phyloP scores from a whole-genome alignment of 2,329 filamentous ascomycete species.

The Atkinsonella texensis region DNA sequence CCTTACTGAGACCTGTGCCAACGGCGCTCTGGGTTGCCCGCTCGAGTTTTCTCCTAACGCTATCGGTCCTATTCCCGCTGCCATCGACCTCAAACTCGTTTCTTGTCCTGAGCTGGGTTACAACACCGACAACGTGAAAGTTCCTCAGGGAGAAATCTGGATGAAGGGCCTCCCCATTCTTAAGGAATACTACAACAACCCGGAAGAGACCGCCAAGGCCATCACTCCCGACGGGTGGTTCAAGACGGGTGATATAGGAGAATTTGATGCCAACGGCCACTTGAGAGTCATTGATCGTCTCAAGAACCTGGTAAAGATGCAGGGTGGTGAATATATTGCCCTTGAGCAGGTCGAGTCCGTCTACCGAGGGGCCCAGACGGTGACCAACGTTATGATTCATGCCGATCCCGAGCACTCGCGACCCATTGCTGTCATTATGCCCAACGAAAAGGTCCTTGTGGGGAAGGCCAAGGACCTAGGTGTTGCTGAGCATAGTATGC shows the following conservation, averaged over 20 bases:
- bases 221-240: slow-evolving; percentile 87
- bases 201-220: slow-evolving; percentile 69
- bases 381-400: slow-evolving; percentile 80
- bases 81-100: slow-evolving; percentile 82
- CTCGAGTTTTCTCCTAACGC: slow-evolving; percentile 68
- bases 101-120: slow-evolving; percentile 86
- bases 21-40: slow-evolving; percentile 72
- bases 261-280: slow-evolving; percentile 71
- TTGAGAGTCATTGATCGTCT: slow-evolving; percentile 85
- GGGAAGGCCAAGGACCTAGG: slow-evolving; percentile 48
- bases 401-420: slow-evolving; percentile 63
- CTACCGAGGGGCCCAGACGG: slow-evolving; percentile 68
- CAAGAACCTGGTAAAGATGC: slow-evolving; percentile 96
- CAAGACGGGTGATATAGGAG: slow-evolving; percentile 90
- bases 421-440: slow-evolving; percentile 69
- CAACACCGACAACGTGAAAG: slow-evolving; percentile 50
- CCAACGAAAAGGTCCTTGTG: slow-evolving; percentile 50
- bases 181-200: slow-evolving; percentile 71
- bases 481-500: slow-evolving; percentile 55
- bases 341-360: slow-evolving; percentile 91
- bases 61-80: slow-evolving; percentile 66
- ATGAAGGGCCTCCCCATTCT: slow-evolving; percentile 70
- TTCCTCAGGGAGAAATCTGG: slow-evolving; percentile 86
- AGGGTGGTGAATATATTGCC: slow-evolving; percentile 92
- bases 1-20: slow-evolving; percentile 82